Evolutionary conservation across 1,284 basidiomycete species (phyloP), one percentile per base, ranked within the genome.

Genomic region (Trichosporon sp.): DNA sequence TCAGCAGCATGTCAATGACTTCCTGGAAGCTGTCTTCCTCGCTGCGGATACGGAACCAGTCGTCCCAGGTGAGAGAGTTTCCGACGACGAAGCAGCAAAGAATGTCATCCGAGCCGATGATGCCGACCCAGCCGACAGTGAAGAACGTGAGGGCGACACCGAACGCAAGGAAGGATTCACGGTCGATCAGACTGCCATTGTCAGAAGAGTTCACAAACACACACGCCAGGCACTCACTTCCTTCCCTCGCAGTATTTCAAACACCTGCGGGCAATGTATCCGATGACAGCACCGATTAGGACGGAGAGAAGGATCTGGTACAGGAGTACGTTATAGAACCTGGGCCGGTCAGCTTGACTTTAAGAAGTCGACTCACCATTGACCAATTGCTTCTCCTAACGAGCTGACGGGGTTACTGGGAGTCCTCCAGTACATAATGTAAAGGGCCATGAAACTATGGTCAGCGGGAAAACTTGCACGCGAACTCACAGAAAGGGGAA

Each of bases 41-140:
- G 3, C 85, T 86, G 67, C 87, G 79, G 35, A 85, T 77, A 1
- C 87, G 79, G 79, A 86, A 87, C 80, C 80, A 82, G 75, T 85
- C 84, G 70, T 84, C 83, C 84, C 83, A 85, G 6, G 78, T 83
- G 68, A 83, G 80, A 4, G 74, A 68, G 68, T 83, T 84, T 43
- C 83, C 83, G 2, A 80, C 80, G 21, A 80, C 75, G 71, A 83
- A 83, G 70, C 82, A 81, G 68, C 78, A 79, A 10, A 98, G 87
- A 8, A 98, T 89, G 83, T 98, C 95, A 84, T 98, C 95, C 1
- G 93, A 92, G 14, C 95, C 95, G 31, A 96, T 86, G 35, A 96
- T 87, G 0, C 92, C 91, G 68, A 91, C 91, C 35, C 91, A 86
- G 12, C 94, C 95, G 71, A 94, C 91, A 19, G 92, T 93, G 75